Percentiles rank a stretch among this genome's conserved stretches.
Evolutionary conservation across 305 asterid species (phyloP).

Genomic region (Fraxinus xanthoxyloides): DNA sequence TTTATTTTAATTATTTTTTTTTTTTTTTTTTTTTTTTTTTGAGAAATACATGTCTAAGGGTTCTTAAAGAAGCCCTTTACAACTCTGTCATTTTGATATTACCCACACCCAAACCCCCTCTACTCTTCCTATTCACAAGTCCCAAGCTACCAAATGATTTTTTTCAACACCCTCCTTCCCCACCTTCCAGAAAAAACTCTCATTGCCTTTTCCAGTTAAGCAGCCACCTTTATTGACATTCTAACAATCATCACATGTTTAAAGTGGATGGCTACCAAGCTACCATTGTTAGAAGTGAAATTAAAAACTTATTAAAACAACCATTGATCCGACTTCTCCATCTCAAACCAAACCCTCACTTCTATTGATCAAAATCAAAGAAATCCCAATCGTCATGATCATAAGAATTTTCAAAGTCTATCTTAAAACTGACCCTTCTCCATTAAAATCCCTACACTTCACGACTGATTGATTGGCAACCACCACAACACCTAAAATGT

Average conservation of each 20-base stretch:
- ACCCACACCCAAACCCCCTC: neutral
- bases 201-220: neutral
- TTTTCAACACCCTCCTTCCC: neutral
- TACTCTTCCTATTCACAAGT: neutral
- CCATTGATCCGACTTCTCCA: neutral
- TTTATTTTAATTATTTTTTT: too few species aligned
- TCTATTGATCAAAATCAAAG: neutral
- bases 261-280: too few species aligned
- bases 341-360: neutral
- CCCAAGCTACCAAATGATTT: neutral
- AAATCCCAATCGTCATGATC: neutral
- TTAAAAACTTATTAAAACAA: neutral
- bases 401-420: neutral
- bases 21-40: too few species aligned
- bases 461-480: neutral
- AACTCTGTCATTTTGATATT: neutral
- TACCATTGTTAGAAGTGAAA: neutral
- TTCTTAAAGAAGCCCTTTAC: neutral
- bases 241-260: neutral
- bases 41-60: neutral
- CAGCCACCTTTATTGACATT: neutral
- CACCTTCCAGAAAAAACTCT: neutral
- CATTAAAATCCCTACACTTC: neutral
- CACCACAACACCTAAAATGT: neutral
- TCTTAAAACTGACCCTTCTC: neutral